phyloP scores from a whole-genome alignment of 2,329 filamentous ascomycete species.

The Aspergillus vadensis region DNA sequence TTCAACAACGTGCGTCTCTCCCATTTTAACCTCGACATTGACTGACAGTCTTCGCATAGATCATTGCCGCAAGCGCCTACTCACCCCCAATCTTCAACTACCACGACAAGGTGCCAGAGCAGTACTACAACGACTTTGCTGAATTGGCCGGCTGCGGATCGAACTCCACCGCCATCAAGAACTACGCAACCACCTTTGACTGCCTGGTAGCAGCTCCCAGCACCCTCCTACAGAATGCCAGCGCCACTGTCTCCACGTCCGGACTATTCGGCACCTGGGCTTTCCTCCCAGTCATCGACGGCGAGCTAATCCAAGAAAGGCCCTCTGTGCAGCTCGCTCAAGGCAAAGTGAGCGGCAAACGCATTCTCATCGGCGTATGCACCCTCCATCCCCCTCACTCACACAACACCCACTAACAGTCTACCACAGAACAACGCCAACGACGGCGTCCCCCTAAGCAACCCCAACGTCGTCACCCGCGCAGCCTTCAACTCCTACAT shows the following conservation, averaged over 20 bases:
- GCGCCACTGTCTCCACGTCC: constrained; percentile 34
- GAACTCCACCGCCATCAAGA: neutral
- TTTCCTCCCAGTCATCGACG: constrained; percentile 50
- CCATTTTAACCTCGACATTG: neutral
- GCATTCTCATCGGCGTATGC: constrained; percentile 35
- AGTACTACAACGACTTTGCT: constrained; percentile 52
- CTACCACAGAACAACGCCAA: constrained; percentile 51
- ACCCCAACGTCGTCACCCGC: constrained; percentile 48
- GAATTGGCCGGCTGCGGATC: constrained; percentile 42
- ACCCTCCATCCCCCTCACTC: neutral
- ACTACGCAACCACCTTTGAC: constrained; percentile 38
- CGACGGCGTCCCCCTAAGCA: constrained; percentile 52
- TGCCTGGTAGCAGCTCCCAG: constrained; percentile 44
- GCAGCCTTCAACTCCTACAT: constrained; percentile 46
- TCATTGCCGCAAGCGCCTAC: constrained; percentile 52
- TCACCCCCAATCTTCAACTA: constrained; percentile 58
- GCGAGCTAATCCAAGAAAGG: constrained; percentile 39
- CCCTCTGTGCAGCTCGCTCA: constrained; percentile 42
- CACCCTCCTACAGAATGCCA: constrained; percentile 42
- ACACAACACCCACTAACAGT: neutral
- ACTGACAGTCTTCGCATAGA: constrained; percentile 18
- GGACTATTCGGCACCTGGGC: constrained; percentile 46
- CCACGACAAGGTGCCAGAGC: constrained; percentile 48
- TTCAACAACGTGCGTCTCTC: constrained; percentile 24
- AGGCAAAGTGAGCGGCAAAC: constrained; percentile 42